These are phyloP conservation scores for Mariannaea elegans DNA, from an alignment of 2,329 filamentous ascomycete genomes.

Conservation along the genomic window DNA sequence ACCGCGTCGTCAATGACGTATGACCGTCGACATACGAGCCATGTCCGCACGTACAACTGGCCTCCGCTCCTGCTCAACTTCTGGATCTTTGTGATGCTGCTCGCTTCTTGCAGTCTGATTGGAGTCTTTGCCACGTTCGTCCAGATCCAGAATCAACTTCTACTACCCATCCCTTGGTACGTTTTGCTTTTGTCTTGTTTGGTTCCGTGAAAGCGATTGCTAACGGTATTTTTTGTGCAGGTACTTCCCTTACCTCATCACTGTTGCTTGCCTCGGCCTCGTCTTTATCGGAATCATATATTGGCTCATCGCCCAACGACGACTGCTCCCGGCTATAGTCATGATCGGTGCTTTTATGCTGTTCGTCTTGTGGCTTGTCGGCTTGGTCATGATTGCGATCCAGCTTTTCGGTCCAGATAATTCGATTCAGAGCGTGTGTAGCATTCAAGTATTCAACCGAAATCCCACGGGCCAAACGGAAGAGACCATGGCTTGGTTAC, in stretches of 20 bases:
- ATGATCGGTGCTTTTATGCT: conserved; percentile 72
- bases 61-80: conserved; percentile 72
- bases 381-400: conserved; percentile 68
- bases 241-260: conserved; percentile 75
- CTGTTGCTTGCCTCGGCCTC: conserved; percentile 66
- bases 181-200: conserved; percentile 28
- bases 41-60: conserved; percentile 72
- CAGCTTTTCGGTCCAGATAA: conserved; percentile 70
- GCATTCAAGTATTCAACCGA: conserved; percentile 63
- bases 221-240: conserved; percentile 46
- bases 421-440: conserved; percentile 67
- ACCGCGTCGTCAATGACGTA: conserved; percentile 54
- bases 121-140: conserved; percentile 70
- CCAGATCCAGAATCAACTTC: conserved; percentile 63
- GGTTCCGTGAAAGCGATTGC: neutral
- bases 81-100: conserved; percentile 73
- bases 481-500: conserved; percentile 69
- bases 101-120: conserved; percentile 65
- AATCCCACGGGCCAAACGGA: conserved; percentile 60
- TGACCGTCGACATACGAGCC: conserved; percentile 52
- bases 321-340: conserved; percentile 68
- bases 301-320: conserved; percentile 67
- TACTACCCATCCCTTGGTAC: conserved; percentile 68
- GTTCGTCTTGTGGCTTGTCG: conserved; percentile 74
- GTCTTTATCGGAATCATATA: conserved; percentile 73